Evolutionary conservation across 1,139 yeast species (phyloP), one percentile per base, ranked within the genome.

Genomic region (Candida smagusa): DNA sequence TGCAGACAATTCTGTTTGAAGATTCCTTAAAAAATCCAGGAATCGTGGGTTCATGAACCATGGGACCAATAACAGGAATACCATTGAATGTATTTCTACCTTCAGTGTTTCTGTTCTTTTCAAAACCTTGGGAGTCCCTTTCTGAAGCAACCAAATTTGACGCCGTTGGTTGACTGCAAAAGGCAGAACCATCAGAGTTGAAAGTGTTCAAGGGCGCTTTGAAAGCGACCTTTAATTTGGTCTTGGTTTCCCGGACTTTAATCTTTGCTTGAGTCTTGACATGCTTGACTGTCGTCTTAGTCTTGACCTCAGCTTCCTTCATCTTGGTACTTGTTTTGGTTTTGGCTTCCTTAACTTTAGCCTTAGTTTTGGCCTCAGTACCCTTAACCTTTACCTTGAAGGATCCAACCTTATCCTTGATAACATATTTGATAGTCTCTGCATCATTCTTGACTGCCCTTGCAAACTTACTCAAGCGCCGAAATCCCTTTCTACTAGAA

Each of bases 1-100:
- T 84, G 8, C 72, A 58, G 34, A 90, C 72, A 34, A 79, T 69
- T 2, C 79, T 77, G 43, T 89, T 96, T 16, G 71, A 74, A 2
- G 78, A 57, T 25, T 73, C 77, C 40, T 77, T 72, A 6, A 65
- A 66, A 53, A 79, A 80, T 7, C 59, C 66, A 28, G 54, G 49
- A 1, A 55, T 56, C 0, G 73, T 67, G 2, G 73, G 63, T 2
- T 53, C 58, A 44, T 71, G 76, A 1, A 64, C 54, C 23, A 50
- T 36, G 0, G 75, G 75, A 0, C 75, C 76, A 9, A 60, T 53
- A 2, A 55, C 39, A 1, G 72, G 65, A 16, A 68, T 54, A 2
- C 74, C 74, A 25, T 60, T 62, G 45, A 63, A 68, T 3, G 39
- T 36, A 6, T 36, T 32, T 7, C 33, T 25, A 9, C 12, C 11